Percentiles rank a stretch among this genome's conserved stretches.
Evolutionary conservation across 108 stramenopile genomes (phyloP).

Genomic region (Fragilaria radians): DNA sequence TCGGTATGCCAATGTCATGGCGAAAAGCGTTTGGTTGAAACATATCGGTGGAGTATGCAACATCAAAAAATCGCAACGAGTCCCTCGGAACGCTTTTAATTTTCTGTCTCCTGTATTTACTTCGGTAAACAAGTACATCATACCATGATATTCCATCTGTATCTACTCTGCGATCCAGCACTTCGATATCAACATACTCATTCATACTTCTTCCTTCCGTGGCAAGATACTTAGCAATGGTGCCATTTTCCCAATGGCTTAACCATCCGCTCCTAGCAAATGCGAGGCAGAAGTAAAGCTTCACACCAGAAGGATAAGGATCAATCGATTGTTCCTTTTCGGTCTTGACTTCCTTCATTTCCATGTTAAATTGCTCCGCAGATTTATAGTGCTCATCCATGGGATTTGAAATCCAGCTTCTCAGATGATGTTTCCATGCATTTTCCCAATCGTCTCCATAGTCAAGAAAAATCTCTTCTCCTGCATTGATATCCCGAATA

Average conservation of each 20-base stretch:
- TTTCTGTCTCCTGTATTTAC: not conserved
- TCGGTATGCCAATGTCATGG: slow-evolving; percentile 27
- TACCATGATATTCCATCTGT: not conserved
- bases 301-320: slow-evolving; percentile 12
- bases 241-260: not conserved
- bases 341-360: slow-evolving; percentile 10
- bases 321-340: not conserved
- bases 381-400: not conserved
- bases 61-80: slow-evolving; percentile 12
- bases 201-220: not conserved
- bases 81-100: slow-evolving; percentile 10
- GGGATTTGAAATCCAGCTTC: not conserved
- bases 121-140: not conserved
- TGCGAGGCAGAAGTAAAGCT: not conserved
- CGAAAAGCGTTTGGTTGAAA: slow-evolving; percentile 21
- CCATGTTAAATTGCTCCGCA: slow-evolving; percentile 7
- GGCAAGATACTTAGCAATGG: not conserved
- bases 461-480: slow-evolving; percentile 58
- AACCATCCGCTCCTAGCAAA: not conserved
- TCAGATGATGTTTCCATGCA: slow-evolving; percentile 38
- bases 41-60: slow-evolving; percentile 14
- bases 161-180: slow-evolving; percentile 1
- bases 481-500: slow-evolving; percentile 36
- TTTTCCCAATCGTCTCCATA: slow-evolving; percentile 65
- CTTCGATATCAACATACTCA: not conserved